These are phyloP conservation scores for Bisporella sp. DNA, from an alignment of 2,329 filamentous ascomycete genomes.

Conservation along the genomic window DNA sequence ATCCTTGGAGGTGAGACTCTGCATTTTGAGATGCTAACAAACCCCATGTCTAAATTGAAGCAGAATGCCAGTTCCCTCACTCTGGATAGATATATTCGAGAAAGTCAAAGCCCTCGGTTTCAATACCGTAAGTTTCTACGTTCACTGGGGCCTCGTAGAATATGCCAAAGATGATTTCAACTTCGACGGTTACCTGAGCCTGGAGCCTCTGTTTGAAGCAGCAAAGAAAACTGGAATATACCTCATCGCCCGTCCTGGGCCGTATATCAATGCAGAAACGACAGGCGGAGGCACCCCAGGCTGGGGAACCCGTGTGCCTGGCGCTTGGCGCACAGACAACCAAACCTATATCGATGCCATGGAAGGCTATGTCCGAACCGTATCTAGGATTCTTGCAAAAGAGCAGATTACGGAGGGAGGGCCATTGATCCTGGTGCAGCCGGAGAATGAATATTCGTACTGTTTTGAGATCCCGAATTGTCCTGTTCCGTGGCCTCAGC, in stretches of 20 bases:
- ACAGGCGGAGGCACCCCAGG: constrained; percentile 69
- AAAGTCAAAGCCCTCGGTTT: constrained; percentile 76
- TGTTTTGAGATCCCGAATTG: too few relatives aligned
- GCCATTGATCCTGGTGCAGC: constrained; percentile 66
- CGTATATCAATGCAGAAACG: constrained; percentile 71
- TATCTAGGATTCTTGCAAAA: constrained; percentile 59
- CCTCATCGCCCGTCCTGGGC: constrained; percentile 61
- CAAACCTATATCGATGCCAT: constrained; percentile 56
- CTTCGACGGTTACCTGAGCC: constrained; percentile 63
- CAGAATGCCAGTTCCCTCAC: constrained; percentile 46
- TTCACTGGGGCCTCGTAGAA: constrained; percentile 69
- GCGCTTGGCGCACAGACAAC: constrained; percentile 52
- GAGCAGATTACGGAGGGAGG: constrained; percentile 76
- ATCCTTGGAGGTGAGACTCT: too few relatives aligned
- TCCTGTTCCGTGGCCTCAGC: too few relatives aligned
- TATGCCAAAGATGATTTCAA: constrained; percentile 61
- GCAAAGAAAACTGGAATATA: constrained; percentile 66
- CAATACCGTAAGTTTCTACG: constrained; percentile 70
- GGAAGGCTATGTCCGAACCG: constrained; percentile 53
- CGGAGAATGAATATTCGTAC: constrained; percentile 71
- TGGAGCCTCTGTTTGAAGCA: constrained; percentile 68
- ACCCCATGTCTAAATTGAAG: constrained; percentile 25
- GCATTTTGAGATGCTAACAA: too few relatives aligned
- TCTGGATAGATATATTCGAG: constrained; percentile 68
- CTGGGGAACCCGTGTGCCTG: constrained; percentile 63